These are phyloP conservation scores for Buxus sempervirens DNA, from an alignment of 164 flowering plant species.

Conservation along the genomic window DNA sequence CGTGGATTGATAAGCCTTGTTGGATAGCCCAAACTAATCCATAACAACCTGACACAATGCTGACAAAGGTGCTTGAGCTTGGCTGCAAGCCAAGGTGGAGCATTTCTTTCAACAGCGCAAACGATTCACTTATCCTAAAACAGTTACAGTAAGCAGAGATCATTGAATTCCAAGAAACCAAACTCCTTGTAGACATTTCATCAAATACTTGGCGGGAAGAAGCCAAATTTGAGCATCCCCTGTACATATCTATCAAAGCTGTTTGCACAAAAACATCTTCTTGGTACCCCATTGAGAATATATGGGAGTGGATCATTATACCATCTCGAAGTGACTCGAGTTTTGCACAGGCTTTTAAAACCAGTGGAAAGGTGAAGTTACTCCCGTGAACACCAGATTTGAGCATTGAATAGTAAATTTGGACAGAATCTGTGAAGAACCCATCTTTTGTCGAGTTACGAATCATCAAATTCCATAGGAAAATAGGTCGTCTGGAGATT, in stretches of 20 bases:
- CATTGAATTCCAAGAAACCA: conserved; percentile 35
- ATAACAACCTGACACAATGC: conserved; percentile 22
- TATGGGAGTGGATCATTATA: conserved; percentile 28
- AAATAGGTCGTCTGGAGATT: conserved; percentile 15
- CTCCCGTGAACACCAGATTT: conserved; percentile 26
- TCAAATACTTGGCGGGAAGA: conserved; percentile 33
- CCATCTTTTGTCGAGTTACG: conserved; percentile 22
- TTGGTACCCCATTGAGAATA: conserved; percentile 25
- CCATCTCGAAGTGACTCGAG: conserved; percentile 18
- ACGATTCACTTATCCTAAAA: conserved; percentile 15
- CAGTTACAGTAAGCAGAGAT: conserved; percentile 28
- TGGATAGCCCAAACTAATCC: conserved; percentile 11
- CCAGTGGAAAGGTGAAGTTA: conserved; percentile 30
- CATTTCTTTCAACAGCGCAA: conserved; percentile 30
- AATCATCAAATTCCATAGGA: conserved; percentile 35
- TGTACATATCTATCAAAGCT: conserved; percentile 30
- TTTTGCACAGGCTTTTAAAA: conserved; percentile 31
- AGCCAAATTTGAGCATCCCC: conserved; percentile 17
- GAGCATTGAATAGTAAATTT: conserved; percentile 27
- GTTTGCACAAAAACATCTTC: conserved; percentile 30
- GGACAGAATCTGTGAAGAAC: conserved; percentile 19
- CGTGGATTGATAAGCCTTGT: conserved; percentile 27
- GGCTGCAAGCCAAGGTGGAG: conserved; percentile 20
- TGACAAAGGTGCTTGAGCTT: conserved; percentile 23
- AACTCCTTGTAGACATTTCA: conserved; percentile 29